Evolutionary conservation across 2,329 filamentous ascomycete species (phyloP).

Genomic region (Grosmannia serpens): DNA sequence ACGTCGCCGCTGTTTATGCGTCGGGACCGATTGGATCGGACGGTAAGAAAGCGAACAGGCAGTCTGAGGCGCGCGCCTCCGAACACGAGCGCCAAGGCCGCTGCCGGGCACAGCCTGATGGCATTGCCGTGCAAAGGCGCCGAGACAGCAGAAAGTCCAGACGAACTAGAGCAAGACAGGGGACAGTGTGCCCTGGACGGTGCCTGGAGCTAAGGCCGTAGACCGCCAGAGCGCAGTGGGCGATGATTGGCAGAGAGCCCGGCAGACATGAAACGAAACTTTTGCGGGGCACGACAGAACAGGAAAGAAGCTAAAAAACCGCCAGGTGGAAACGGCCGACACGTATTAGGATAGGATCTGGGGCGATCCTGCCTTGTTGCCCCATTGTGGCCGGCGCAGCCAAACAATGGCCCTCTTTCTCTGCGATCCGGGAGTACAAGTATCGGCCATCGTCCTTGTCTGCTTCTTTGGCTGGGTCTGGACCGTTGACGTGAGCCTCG

Average conservation of each 20-base stretch:
- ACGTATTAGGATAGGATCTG: not conserved
- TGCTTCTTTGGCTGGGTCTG: not conserved
- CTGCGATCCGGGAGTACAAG: not conserved
- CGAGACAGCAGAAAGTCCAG: not conserved
- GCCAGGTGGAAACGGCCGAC: not conserved
- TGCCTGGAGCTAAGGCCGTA: not conserved
- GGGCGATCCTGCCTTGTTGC: not conserved
- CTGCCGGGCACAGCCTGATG: too few species aligned
- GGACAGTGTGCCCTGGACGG: not conserved
- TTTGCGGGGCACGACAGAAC: not conserved
- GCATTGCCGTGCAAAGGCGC: too few species aligned
- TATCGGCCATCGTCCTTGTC: not conserved
- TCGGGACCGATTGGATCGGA: not conserved
- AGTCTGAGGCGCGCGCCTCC: not conserved
- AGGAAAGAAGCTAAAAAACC: not conserved
- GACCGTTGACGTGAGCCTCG: not conserved
- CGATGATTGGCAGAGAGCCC: not conserved
- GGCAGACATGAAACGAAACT: constrained; percentile 1
- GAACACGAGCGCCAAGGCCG: not conserved
- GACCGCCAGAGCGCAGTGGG: not conserved
- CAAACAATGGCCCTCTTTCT: not conserved
- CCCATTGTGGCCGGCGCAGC: not conserved
- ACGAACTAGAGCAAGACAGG: not conserved
- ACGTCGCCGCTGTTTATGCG: too few species aligned
- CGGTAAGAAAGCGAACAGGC: not conserved